phyloP scores from a whole-genome alignment of 2,329 filamentous ascomycete species.

The Camillea tinctor region DNA sequence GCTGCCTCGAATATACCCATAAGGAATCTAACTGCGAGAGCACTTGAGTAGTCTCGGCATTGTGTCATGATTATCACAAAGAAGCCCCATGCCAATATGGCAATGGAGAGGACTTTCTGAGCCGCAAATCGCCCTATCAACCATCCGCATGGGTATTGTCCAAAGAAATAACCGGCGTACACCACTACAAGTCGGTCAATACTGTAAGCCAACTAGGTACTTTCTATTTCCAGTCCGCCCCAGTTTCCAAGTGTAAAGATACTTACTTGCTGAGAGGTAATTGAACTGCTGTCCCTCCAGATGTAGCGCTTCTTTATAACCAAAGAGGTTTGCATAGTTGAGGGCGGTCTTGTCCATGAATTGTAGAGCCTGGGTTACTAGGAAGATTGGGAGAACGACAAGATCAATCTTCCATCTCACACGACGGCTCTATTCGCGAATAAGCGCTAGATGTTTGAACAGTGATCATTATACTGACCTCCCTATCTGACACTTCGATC shows the following conservation, averaged over 20 bases:
- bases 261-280: conserved; percentile 34
- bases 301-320: conserved; percentile 33
- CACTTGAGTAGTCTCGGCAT: conserved; percentile 27
- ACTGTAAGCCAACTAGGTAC: not conserved
- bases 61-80: conserved; percentile 36
- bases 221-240: no score
- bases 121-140: conserved; percentile 37
- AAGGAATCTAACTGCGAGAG: conserved; percentile 24
- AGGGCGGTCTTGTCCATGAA: conserved; percentile 33
- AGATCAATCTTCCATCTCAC: conserved; percentile 33
- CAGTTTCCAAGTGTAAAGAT: not conserved
- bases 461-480: conserved; percentile 4
- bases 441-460: not conserved
- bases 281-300: conserved; percentile 36
- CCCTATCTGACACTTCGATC: conserved; percentile 18
- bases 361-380: conserved; percentile 32
- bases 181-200: conserved; percentile 26
- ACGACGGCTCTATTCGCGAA: conserved; percentile 5
- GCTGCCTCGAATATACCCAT: conserved; percentile 36
- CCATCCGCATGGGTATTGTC: conserved; percentile 41
- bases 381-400: conserved; percentile 31
- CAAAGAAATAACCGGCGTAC: conserved; percentile 41
- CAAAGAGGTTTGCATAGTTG: conserved; percentile 36
- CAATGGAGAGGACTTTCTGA: conserved; percentile 34
- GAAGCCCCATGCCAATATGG: conserved; percentile 34